Evolutionary conservation across 441 rosid species (phyloP).

Genomic region (Daphne laureola): DNA sequence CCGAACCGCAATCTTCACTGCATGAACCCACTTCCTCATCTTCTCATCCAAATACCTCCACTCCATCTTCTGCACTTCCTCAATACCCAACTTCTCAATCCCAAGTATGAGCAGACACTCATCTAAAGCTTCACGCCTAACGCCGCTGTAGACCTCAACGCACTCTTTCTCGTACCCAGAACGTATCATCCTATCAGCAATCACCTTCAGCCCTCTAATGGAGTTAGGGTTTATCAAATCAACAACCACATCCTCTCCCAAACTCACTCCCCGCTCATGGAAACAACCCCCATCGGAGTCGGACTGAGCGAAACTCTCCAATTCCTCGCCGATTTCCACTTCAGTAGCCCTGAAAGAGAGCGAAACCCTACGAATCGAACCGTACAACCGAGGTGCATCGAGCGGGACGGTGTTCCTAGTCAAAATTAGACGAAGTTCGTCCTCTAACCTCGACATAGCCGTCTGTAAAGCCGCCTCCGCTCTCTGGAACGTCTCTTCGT

Average conservation of each 20-base stretch:
- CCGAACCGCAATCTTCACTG: slow-evolving; percentile 56
- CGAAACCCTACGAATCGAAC: slow-evolving; percentile 72
- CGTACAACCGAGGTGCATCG: slow-evolving; percentile 57
- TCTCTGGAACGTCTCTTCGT: slow-evolving; percentile 48
- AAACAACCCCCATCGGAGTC: slow-evolving; percentile 45
- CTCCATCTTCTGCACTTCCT: slow-evolving; percentile 80
- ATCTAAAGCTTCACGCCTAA: slow-evolving; percentile 69
- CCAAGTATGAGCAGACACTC: slow-evolving; percentile 69
- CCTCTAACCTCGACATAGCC: slow-evolving; percentile 83
- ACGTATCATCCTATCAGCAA: slow-evolving; percentile 75
- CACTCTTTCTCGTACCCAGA: slow-evolving; percentile 85
- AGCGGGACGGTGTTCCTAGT: slow-evolving; percentile 70
- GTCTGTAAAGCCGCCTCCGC: slow-evolving; percentile 74
- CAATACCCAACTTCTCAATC: slow-evolving; percentile 81
- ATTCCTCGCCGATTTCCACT: slow-evolving; percentile 53
- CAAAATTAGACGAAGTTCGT: slow-evolving; percentile 66
- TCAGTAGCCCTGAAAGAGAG: slow-evolving; percentile 44
- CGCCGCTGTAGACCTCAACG: slow-evolving; percentile 66
- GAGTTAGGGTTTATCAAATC: slow-evolving; percentile 65
- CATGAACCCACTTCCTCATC: slow-evolving; percentile 91
- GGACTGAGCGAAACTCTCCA: slow-evolving; percentile 55
- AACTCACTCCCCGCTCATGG: slow-evolving; percentile 77
- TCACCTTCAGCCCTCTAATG: slow-evolving; percentile 53
- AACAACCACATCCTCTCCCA: slow-evolving; percentile 56
- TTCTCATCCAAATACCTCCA: slow-evolving; percentile 85